Percentiles rank a stretch among this genome's conserved stretches.
phyloP scores from a whole-genome alignment of 164 flowering plant genomes.

The Pachysandra terminalis region DNA sequence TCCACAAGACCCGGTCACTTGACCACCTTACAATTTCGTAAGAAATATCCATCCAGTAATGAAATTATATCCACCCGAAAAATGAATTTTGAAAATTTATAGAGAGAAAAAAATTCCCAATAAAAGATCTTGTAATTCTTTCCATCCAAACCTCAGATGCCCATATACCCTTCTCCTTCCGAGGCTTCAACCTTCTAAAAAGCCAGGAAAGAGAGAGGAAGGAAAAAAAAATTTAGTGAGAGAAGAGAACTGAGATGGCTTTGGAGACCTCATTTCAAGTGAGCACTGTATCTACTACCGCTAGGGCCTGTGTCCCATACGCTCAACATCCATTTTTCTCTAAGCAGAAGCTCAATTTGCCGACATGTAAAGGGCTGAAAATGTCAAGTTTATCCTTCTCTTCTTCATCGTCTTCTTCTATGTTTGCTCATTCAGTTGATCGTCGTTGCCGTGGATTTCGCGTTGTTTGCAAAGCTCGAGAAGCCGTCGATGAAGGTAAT shows the following conservation, averaged over 20 bases:
- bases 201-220: neutral
- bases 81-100: neutral
- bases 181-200: neutral
- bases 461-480: conserved; percentile 53
- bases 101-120: neutral
- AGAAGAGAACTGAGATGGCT: conserved; percentile 29
- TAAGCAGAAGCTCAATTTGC: conserved; percentile 30
- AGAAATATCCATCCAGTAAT: neutral
- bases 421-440: conserved; percentile 19
- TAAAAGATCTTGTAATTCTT: neutral
- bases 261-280: conserved; percentile 38
- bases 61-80: neutral
- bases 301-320: conserved; percentile 26
- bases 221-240: neutral
- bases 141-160: neutral
- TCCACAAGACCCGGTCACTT: conserved; percentile 3
- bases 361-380: conserved; percentile 29
- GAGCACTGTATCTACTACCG: conserved; percentile 31
- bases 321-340: conserved; percentile 24
- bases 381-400: conserved; percentile 5
- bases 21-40: conserved; percentile 3
- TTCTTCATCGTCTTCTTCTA: conserved; percentile 12
- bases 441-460: conserved; percentile 17
- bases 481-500: conserved; percentile 42
- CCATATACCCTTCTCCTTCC: neutral